Percentiles rank a stretch among this genome's conserved stretches.
Evolutionary conservation across 257 asterid species (phyloP).

Genomic region (Nyctanthes arbortristis): DNA sequence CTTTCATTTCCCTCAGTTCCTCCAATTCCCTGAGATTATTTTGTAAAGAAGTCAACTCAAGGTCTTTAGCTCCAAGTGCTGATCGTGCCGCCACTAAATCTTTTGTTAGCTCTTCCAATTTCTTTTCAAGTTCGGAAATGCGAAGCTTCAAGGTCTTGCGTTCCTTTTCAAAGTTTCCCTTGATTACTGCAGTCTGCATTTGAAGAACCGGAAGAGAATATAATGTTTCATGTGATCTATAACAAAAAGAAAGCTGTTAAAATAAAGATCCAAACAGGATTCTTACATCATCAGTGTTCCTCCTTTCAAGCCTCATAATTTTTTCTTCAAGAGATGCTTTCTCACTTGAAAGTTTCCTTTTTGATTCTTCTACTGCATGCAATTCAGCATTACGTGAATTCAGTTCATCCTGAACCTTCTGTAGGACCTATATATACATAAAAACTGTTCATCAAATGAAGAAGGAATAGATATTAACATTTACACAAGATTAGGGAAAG

Average conservation of each 20-base stretch:
- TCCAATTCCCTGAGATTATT: constrained; percentile 82
- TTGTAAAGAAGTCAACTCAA: constrained; percentile 61
- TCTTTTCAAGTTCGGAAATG: constrained; percentile 73
- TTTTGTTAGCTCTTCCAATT: constrained; percentile 58
- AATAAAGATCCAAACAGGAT: constrained; percentile 5
- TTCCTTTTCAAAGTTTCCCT: constrained; percentile 71
- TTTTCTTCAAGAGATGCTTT: constrained; percentile 66
- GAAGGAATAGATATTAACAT: not conserved
- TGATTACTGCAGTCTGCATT: constrained; percentile 54
- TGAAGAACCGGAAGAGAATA: constrained; percentile 16
- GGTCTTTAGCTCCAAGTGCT: constrained; percentile 57
- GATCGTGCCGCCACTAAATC: constrained; percentile 57
- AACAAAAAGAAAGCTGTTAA: constrained; percentile 8
- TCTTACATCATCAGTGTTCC: constrained; percentile 58
- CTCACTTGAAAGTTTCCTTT: constrained; percentile 64
- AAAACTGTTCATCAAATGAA: not conserved
- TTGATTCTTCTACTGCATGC: constrained; percentile 70
- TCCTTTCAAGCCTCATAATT: constrained; percentile 64
- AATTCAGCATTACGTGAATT: constrained; percentile 64
- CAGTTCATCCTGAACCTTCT: constrained; percentile 75
- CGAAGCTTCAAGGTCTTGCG: constrained; percentile 51
- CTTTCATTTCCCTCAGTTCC: constrained; percentile 96
- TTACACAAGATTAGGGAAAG: not conserved
- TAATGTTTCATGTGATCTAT: constrained; percentile 13
- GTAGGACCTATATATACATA: constrained; percentile 55